These are phyloP conservation scores for Nemania sp. DNA, from an alignment of 2,329 filamentous ascomycete species.

Conservation along the genomic window DNA sequence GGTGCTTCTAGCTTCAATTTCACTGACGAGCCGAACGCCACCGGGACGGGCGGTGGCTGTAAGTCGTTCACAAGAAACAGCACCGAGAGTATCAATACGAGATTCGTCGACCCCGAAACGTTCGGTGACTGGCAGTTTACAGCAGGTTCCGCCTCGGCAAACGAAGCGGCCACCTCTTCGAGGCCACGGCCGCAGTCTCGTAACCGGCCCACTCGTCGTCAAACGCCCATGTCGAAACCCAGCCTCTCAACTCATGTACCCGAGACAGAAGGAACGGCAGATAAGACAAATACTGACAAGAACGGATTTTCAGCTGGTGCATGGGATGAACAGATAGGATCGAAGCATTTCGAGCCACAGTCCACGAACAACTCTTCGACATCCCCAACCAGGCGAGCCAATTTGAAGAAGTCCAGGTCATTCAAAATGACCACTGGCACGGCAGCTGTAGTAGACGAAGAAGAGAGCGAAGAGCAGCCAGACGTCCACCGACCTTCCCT, in stretches of 20 bases:
- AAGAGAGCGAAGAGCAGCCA: slow-evolving; percentile 47
- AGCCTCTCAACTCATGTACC: slow-evolving; percentile 28
- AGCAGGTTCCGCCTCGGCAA: slow-evolving; percentile 47
- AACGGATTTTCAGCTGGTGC: slow-evolving; percentile 53
- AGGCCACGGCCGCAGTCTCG: slow-evolving; percentile 46
- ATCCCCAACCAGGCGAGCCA: slow-evolving; percentile 52
- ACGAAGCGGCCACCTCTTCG: slow-evolving; percentile 36
- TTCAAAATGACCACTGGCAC: slow-evolving; percentile 54
- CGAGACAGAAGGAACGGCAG: slow-evolving; percentile 29
- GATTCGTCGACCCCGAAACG: slow-evolving; percentile 56
- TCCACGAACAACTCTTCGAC: slow-evolving; percentile 43
- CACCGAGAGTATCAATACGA: slow-evolving; percentile 64
- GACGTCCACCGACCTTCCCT: slow-evolving; percentile 27
- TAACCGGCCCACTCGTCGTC: slow-evolving; percentile 45
- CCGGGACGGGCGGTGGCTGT: slow-evolving; percentile 35
- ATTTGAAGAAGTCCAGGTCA: slow-evolving; percentile 63
- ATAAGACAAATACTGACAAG: slow-evolving; percentile 30
- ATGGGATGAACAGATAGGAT: slow-evolving; percentile 58
- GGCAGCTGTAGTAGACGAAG: slow-evolving; percentile 51
- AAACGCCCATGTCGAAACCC: slow-evolving; percentile 41
- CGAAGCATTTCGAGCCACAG: slow-evolving; percentile 57
- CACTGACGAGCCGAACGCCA: slow-evolving; percentile 46
- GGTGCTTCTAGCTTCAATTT: slow-evolving; percentile 55
- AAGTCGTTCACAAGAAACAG: slow-evolving; percentile 53
- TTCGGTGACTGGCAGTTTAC: slow-evolving; percentile 54